A percentile compares a stretch with the other conserved stretches of the same genome.
These are phyloP conservation scores for Tetradesmus lagerheimii DNA, from an alignment of 139 green algal species.

Conservation along the genomic window DNA sequence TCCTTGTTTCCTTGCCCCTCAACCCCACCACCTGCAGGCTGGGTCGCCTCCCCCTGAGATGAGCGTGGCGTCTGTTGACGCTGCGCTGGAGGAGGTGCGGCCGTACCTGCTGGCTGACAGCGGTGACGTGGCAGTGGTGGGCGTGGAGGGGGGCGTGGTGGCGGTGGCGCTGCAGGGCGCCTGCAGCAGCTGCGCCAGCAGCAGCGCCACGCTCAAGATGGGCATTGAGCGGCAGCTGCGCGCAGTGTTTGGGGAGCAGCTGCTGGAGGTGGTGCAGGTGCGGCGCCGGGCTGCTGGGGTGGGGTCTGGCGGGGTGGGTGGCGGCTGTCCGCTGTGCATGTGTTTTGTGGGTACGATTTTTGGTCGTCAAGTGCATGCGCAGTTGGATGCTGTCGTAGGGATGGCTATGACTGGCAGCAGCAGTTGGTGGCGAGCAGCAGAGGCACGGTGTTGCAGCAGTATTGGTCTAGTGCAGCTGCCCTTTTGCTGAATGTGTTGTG, in stretches of 20 bases:
- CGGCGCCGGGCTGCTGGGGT: background rate
- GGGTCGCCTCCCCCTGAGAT: background rate
- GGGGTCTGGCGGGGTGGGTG: no score
- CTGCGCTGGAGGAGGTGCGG: conserved; percentile 86
- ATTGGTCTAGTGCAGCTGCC: no score
- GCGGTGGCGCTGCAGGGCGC: conserved; percentile 76
- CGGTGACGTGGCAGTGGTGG: conserved; percentile 92
- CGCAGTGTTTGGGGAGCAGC: conserved; percentile 60
- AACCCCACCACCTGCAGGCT: no score
- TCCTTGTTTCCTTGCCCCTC: no score
- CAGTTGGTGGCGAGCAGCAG: no score
- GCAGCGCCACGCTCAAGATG: conserved; percentile 93
- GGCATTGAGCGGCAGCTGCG: conserved; percentile 89
- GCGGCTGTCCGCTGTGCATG: no score
- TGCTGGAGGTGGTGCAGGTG: conserved; percentile 62
- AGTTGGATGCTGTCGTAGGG: no score
- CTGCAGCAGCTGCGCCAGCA: conserved; percentile 86
- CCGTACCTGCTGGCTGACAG: conserved; percentile 96
- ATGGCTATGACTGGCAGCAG: no score
- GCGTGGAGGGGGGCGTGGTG: conserved; percentile 82
- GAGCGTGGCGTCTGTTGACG: conserved; percentile 72
- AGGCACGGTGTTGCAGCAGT: no score
- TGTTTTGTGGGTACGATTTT: no score
- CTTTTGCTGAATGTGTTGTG: no score
- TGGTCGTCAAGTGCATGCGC: no score